Evolutionary conservation across 2,329 filamentous ascomycete species (phyloP), one percentile per base, ranked within the genome.

Genomic region (Zalaria obscura): DNA sequence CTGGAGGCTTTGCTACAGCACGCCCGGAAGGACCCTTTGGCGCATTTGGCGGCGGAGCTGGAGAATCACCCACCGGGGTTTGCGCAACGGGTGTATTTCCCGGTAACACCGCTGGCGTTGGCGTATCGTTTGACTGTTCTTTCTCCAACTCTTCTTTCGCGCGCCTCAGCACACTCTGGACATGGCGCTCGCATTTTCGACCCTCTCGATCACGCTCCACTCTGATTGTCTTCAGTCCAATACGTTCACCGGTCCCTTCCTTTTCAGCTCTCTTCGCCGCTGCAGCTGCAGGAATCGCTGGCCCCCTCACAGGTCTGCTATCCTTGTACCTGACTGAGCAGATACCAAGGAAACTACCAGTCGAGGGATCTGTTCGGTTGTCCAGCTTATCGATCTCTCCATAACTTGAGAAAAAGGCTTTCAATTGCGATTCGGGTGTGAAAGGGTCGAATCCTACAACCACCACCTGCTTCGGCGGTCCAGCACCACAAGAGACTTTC

Each of bases 361-460:
- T 96, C 44, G 88, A 81, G 5, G 91, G 91, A 60, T 98, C 87
- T 54, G 93, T 89, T 59, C 93, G 89, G 56, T 95, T 95, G 55
- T 85, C 87, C 52, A 93, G 82, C 55, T 88, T 83, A 36, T 82
- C 81, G 48, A 98, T 88, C 44, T 94, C 85, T 40, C 87, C 87
- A 63, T 83, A 93, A 3, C 75, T 76, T 11, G 80, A 76, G 57
- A 93, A 93, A 41, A 84, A 74, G 36, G 80, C 76, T 11, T 75
- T 76, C 39, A 94, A 73, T 52, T 85, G 83, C 42, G 77, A 74
- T 52, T 93, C 84, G 8, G 85, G 76, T 34, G 83, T 80, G 48
- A 96, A 68, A 5, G 89, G 88, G 60, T 96, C 91, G 58, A 95
- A 95, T n/a, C 87, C 86, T n/a, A 80, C 88, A 18, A 95, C 86